Base-by-base conservation (phyloP, 495 filamentous ascomycete species). In the Pseudomonodictys pantanalensis region DNA sequence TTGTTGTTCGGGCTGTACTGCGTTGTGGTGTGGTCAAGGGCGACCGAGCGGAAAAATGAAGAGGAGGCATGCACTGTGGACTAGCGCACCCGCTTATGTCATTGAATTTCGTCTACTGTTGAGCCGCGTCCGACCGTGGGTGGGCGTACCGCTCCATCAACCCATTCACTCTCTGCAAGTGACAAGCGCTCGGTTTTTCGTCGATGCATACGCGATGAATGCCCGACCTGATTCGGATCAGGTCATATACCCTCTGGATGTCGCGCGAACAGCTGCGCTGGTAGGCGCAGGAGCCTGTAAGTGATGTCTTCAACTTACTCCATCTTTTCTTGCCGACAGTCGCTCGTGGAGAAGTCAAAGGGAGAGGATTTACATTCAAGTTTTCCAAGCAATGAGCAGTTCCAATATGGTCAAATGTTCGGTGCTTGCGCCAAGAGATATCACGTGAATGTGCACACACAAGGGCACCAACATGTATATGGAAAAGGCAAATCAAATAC, bases 231-330 rank as follows among this genome's bases (percentile, higher is more conserved):
- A 41, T 15, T 29, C 44, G 18, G 50, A 43, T 5, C 39, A 49
- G 50, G 42, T 64, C 41, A 54, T 44, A 2, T 17, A 59, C 45
- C 55, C 55, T 18, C 41, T 47, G 28, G 1, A 64, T 41, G 52
- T 59, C 18, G 39, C 44, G 45, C 42, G 43, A 9, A 28, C 48
- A 32, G 61, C 61, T 25, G 55, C 42, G 3, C 11, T 51, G n/a
- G 17, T 64, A 18, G 61, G 61, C 9, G 55, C 35, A 20, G 54
- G 24, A 15, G 23, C 61, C 23, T 54, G 61, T 64, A 58, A 22
- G 61, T 62, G 20, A 5, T 11, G 22, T 30, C 47, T 50, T 50
- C 28, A 25, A 17, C 42, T 50, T 33, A 9, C 32, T 26, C 2
- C 15, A 33, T 9, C 8, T 30, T 15, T 50, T 30, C 47, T 5